Evolutionary conservation across 345 rosid genomes (phyloP).

Genomic region (Hirschfeldia incana): DNA sequence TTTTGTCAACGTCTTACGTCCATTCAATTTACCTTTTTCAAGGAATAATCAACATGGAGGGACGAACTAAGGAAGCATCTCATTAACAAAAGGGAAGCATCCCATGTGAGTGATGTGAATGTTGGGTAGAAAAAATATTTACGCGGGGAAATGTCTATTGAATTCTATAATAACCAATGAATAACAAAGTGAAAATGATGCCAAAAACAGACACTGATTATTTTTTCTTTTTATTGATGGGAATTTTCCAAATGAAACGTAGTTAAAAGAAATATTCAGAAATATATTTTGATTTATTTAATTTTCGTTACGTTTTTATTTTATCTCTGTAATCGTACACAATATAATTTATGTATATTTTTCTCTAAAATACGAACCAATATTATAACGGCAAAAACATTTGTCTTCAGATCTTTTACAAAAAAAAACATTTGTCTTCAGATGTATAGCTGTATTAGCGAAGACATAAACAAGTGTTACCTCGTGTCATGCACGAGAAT

Average conservation of each 20-base stretch:
- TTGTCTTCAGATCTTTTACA: not conserved
- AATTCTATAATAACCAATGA: too few relatives aligned
- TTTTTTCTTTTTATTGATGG: not conserved
- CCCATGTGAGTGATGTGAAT: slow-evolving; percentile 28
- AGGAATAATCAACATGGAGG: slow-evolving; percentile 30
- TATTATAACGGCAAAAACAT: too few relatives aligned
- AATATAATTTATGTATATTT: not conserved
- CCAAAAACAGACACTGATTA: not conserved
- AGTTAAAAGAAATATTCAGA: not conserved
- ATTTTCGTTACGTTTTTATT: not conserved
- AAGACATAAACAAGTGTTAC: not conserved
- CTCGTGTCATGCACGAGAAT: not conserved
- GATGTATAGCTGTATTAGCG: not conserved
- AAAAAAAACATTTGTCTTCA: not conserved
- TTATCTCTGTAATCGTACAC: not conserved
- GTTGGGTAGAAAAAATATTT: slow-evolving; percentile 18
- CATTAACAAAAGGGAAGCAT: slow-evolving; percentile 23
- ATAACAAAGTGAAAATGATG: too few relatives aligned
- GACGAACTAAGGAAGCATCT: slow-evolving; percentile 28
- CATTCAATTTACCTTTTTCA: not conserved
- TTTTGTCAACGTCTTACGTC: not conserved
- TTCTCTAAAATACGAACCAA: too few relatives aligned
- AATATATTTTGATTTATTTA: not conserved
- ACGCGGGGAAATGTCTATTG: slow-evolving; percentile 2
- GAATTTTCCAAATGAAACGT: not conserved